Evolutionary conservation across 2,329 filamentous ascomycete species (phyloP).

Genomic region (Colletotrichum brevisporum): DNA sequence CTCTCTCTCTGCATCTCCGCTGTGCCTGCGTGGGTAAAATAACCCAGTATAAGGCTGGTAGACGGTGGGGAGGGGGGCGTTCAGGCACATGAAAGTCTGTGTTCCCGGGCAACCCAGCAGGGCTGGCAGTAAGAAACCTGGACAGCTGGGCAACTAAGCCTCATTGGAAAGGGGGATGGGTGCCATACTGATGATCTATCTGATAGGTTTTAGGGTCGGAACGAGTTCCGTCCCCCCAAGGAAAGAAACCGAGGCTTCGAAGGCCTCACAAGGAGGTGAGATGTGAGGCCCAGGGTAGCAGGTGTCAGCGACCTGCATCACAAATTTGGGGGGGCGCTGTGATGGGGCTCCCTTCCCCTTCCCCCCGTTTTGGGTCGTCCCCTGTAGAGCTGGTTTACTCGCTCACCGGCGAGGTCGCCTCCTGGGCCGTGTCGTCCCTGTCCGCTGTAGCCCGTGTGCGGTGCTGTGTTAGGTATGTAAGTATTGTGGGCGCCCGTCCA

Average conservation of each 20-base stretch:
- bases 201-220: neutral
- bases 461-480: too few species aligned
- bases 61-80: neutral
- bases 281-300: too few species aligned
- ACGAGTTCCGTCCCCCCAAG: neutral
- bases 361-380: too few species aligned
- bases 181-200: neutral
- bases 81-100: constrained; percentile 2
- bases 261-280: too few species aligned
- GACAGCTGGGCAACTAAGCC: constrained; percentile 8
- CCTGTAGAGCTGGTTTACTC: too few species aligned
- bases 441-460: too few species aligned
- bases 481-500: too few species aligned
- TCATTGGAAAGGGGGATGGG: constrained; percentile 3
- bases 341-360: neutral
- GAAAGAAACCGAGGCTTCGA: too few species aligned
- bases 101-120: constrained; percentile 17
- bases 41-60: too few species aligned
- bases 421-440: neutral
- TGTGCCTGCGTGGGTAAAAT: neutral
- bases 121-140: constrained; percentile 15
- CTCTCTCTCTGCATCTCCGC: neutral
- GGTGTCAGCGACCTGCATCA: too few species aligned
- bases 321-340: neutral
- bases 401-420: too few species aligned